Conservation (phyloP, 2,329 filamentous ascomycete genomes). For the Fusarium denticulatum region DNA sequence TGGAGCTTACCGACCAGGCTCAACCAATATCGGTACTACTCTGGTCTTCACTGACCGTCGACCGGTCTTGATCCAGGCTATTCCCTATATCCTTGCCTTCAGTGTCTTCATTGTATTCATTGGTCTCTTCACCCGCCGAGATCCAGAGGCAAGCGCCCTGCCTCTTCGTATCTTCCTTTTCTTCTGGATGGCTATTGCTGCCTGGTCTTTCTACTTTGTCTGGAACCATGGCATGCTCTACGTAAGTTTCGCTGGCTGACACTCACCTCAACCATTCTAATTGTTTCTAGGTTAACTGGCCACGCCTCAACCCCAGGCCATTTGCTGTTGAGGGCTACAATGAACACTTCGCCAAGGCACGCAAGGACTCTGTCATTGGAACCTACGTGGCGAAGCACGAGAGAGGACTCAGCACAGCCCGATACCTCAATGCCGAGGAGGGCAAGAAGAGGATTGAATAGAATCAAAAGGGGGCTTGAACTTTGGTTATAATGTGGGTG, state of each 20-base stretch:
- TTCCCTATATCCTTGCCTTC: constrained; percentile 89
- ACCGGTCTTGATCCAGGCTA: constrained; percentile 88
- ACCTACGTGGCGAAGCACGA: constrained; percentile 76
- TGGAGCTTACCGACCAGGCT: constrained; percentile 81
- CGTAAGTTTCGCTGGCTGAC: constrained; percentile 67
- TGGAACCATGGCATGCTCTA: constrained; percentile 89
- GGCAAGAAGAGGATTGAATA: constrained; percentile 98
- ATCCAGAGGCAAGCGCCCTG: constrained; percentile 79
- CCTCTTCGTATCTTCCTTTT: constrained; percentile 84
- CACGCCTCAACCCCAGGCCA: constrained; percentile 89
- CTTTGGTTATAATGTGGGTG: constrained; percentile 15
- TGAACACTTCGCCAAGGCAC: constrained; percentile 83
- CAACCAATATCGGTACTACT: constrained; percentile 74
- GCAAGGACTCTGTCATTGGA: constrained; percentile 85
- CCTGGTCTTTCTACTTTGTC: constrained; percentile 81
- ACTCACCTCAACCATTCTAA: constrained; percentile 16
- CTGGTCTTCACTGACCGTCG: constrained; percentile 85
- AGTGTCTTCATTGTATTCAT: constrained; percentile 85
- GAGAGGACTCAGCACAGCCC: constrained; percentile 82
- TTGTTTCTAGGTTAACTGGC: constrained; percentile 86
- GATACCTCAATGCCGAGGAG: constrained; percentile 89
- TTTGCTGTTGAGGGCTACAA: constrained; percentile 89
- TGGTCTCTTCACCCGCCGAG: constrained; percentile 74
- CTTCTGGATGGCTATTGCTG: constrained; percentile 76
- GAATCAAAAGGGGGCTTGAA: constrained; percentile 23